Percentiles rank a stretch among this genome's conserved stretches.
These are phyloP conservation scores for Collybia sordida DNA, from an alignment of 768 basidiomycete species.

Conservation along the genomic window DNA sequence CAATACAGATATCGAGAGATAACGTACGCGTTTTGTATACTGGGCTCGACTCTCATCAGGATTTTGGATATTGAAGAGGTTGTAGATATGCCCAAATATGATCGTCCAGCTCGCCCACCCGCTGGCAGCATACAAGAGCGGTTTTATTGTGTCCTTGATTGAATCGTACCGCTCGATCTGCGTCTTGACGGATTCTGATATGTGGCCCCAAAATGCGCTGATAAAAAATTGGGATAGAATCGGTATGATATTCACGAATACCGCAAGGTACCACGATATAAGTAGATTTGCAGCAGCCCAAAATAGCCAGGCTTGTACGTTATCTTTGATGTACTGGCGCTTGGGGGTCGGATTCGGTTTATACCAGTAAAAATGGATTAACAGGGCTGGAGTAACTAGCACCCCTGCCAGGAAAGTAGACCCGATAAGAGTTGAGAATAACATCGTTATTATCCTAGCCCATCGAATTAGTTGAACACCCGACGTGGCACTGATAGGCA, in stretches of 20 bases:
- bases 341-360: conserved; percentile 53
- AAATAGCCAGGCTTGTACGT: conserved; percentile 76
- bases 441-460: conserved; percentile 52
- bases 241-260: conserved; percentile 70
- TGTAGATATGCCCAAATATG: conserved; percentile 66
- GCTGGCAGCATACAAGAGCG: conserved; percentile 69
- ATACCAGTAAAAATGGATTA: conserved; percentile 74
- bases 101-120: conserved; percentile 76
- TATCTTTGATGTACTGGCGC: conserved; percentile 61
- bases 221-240: conserved; percentile 51
- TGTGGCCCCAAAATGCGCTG: conserved; percentile 69
- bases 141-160: conserved; percentile 69
- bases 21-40: conserved; percentile 57
- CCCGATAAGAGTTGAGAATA: conserved; percentile 75
- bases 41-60: conserved; percentile 46
- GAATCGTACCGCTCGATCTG: conserved; percentile 69
- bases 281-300: conserved; percentile 80
- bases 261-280: conserved; percentile 77
- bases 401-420: conserved; percentile 64
- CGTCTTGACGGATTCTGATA: conserved; percentile 66
- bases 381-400: conserved; percentile 58
- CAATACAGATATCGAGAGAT: neutral
- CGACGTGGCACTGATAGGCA: neutral
- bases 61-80: conserved; percentile 45
- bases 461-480: conserved; percentile 1